Evolutionary conservation across 257 asterid species (phyloP).

Genomic region (Coffea canephora): DNA sequence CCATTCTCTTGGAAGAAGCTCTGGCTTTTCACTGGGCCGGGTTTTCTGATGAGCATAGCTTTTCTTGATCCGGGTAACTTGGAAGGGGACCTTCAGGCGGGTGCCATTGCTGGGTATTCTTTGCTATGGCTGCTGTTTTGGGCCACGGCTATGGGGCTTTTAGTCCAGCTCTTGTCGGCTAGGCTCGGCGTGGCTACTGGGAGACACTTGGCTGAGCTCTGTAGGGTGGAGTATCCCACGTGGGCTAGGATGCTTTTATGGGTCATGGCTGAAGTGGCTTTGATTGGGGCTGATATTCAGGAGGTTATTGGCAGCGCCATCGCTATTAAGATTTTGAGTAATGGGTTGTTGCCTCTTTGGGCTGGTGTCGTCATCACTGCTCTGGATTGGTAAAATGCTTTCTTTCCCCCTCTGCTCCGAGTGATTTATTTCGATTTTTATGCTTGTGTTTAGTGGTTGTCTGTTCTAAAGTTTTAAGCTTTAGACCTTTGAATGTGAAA

Average conservation of each 20-base stretch:
- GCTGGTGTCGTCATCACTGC: constrained; percentile 40
- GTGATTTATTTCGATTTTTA: not conserved
- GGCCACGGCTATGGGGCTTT: constrained; percentile 41
- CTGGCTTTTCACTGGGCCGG: constrained; percentile 45
- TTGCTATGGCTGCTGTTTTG: constrained; percentile 38
- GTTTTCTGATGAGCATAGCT: constrained; percentile 42
- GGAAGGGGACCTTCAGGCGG: constrained; percentile 43
- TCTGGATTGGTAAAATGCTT: constrained; percentile 34
- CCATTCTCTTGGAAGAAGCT: constrained; percentile 45
- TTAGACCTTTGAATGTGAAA: not conserved
- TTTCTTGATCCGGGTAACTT: constrained; percentile 44
- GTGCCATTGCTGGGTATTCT: constrained; percentile 41
- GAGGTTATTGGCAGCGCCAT: constrained; percentile 45
- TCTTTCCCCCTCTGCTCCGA: not conserved
- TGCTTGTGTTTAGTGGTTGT: not conserved
- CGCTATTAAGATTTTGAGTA: constrained; percentile 37
- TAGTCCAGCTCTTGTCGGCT: constrained; percentile 35
- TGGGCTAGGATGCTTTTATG: constrained; percentile 38
- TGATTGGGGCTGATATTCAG: constrained; percentile 42
- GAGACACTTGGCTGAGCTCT: constrained; percentile 39
- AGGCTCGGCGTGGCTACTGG: constrained; percentile 47
- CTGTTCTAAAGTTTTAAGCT: not conserved
- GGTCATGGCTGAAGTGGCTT: constrained; percentile 42
- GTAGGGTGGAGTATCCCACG: constrained; percentile 37
- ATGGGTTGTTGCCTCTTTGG: constrained; percentile 40